Base-by-base conservation (phyloP, 2,329 filamentous ascomycete species). In the Ophiostoma pallidulum region DNA sequence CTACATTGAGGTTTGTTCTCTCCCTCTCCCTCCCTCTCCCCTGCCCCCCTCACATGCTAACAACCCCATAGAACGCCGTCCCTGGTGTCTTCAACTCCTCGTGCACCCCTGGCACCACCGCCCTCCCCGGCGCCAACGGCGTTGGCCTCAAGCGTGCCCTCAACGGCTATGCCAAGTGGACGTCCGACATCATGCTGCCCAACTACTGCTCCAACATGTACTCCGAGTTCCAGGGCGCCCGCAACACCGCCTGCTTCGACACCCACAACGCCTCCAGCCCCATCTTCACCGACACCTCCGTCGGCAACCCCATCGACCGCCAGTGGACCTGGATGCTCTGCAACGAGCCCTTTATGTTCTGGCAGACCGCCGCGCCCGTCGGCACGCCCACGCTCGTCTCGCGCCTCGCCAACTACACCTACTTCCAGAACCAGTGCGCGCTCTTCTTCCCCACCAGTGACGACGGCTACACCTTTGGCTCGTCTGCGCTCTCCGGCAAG, bases 321-420 rank as follows among this genome's bases (percentile, higher is more conserved):
- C 74, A 77, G 53, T 78, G 74, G 74, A 62, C 64, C 8, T 78
- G 73, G 73, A 66, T 78, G 58, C 65, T 72, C 7, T 78, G 75
- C 64, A 77, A 78, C 59, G 64, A 68, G 52, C 65, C 66, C 41
- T 63, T 70, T 39, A 64, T 62, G 51, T 67, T 58, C 54, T 67
- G 64, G 62, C 62, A 66, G 51, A 65, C 68, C 53, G 72, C 69
- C 14, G 71, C 73, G 0, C 74, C 74, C 0, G 41, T 54, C 3
- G 61, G 57, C 48, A 57, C 57, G 0, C 63, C 71, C 0, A 69
- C 67, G 3, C 63, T 70, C 32, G 64, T 69, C 40, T 68, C 66
- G 3, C 63, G 65, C 14, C 60, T 64, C 14, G 58, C 66, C 41
- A 58, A 60, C 39, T 52, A 56, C 9, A 56, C 54, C 48, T 64